Evolutionary conservation across 352 stramenopile genomes (phyloP).

Genomic region (Globisporangium emineosum): DNA sequence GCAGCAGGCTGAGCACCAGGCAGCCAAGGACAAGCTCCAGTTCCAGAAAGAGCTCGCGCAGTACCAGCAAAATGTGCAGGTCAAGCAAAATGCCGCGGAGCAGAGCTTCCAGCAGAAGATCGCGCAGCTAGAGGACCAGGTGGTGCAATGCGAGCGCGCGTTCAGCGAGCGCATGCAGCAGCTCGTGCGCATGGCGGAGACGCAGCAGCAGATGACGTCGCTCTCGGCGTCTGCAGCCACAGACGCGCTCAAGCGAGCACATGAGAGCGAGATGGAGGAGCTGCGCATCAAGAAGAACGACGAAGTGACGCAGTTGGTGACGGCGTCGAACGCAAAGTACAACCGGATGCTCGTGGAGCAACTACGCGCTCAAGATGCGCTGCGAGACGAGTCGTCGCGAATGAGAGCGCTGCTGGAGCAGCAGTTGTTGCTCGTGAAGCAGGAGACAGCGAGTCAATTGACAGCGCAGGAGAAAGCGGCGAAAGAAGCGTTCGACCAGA

Average conservation of each 20-base stretch:
- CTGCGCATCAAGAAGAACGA: slow-evolving; percentile 38
- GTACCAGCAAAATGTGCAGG: slow-evolving; percentile 27
- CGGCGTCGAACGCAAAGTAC: slow-evolving; percentile 64
- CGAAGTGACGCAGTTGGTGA: slow-evolving; percentile 68
- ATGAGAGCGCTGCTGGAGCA: slow-evolving; percentile 15
- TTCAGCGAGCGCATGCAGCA: slow-evolving; percentile 45
- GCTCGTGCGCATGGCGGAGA: slow-evolving; percentile 31
- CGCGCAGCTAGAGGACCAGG: slow-evolving; percentile 37
- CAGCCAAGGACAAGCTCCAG: slow-evolving; percentile 35
- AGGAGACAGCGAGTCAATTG: slow-evolving; percentile 7
- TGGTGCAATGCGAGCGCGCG: slow-evolving; percentile 28
- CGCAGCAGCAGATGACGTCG: slow-evolving; percentile 23
- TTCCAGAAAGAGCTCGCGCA: slow-evolving; percentile 33
- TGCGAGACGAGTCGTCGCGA: slow-evolving; percentile 30
- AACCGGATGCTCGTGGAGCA: slow-evolving; percentile 74
- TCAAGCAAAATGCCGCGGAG: slow-evolving; percentile 16
- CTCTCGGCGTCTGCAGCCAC: slow-evolving; percentile 17
- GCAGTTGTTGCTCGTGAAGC: slow-evolving; percentile 16
- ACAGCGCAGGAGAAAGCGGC: slow-evolving; percentile 6
- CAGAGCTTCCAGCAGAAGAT: slow-evolving; percentile 45
- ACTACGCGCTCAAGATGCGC: slow-evolving; percentile 52
- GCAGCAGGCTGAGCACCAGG: slow-evolving; percentile 29
- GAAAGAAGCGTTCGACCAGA: slow-evolving; percentile 35
- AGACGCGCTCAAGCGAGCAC: slow-evolving; percentile 8
- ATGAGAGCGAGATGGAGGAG: slow-evolving; percentile 26